Evolutionary conservation across 352 stramenopile species (phyloP), one percentile per base, ranked within the genome.

Genomic region (Phytopythium oedochilum): DNA sequence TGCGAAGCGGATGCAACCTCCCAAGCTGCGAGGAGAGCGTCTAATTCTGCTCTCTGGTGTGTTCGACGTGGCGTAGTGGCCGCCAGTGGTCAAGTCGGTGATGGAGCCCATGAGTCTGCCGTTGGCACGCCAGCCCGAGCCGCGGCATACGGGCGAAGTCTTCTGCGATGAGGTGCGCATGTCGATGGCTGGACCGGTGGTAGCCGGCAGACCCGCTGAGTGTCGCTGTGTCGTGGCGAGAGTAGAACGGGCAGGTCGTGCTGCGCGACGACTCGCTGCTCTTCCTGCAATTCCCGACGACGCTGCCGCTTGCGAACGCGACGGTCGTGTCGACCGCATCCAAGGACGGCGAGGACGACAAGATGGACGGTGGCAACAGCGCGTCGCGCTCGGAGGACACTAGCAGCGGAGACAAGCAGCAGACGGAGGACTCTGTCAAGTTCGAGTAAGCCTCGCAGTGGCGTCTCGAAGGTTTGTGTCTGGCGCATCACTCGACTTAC

Each of bases 31-130:
- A n/a, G n/a, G n/a, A n/a, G n/a, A n/a, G n/a, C n/a, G n/a, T n/a
- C n/a, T n/a, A n/a, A n/a, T n/a, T n/a, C n/a, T n/a, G n/a, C n/a
- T n/a, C 6, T 44, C 18, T 10, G 18, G 15, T 26, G 10, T 23
- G 35, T 1, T 42, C 17, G 18, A 44, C 34, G 34, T 39, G 35
- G 10, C 12, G 11, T 23, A 92, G 66, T 94, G 85, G 85, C 85
- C 85, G 17, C 85, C 85, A 7, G 71, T 83, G 25, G 62, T 94
- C 35, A 84, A 90, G 61, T 90, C 80, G 15, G 61, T 68, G 9
- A 92, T 94, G 83, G 80, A 91, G 53, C 85, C 85, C 4, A 92
- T 94, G 80, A 88, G 64, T 29, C 63, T 94, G 31, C 78, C 85
- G 28, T 75, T 92, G 12, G 80, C 69, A 29, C 78, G 83, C 10